Conservation (phyloP, 345 rosid genomes). For the Ceriops tagal region DNA sequence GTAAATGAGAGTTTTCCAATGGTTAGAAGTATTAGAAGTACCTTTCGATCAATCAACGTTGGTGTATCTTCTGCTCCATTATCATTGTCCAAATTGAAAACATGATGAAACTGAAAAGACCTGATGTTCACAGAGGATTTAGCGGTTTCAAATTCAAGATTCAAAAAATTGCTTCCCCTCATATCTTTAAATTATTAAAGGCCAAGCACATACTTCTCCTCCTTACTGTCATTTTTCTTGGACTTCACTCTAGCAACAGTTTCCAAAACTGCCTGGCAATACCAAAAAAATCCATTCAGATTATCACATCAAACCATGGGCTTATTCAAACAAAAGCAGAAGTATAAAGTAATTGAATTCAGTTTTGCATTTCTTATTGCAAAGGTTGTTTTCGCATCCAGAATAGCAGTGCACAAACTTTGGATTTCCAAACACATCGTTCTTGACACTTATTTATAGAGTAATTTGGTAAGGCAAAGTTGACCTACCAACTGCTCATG, state of each 20-base stretch:
- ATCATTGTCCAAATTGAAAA: conserved; percentile 83
- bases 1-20: not conserved
- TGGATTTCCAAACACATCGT: too few relatives aligned
- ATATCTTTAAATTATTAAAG: conserved; percentile 7
- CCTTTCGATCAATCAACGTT: conserved; percentile 87
- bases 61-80: conserved; percentile 86
- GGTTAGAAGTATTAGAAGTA: conserved; percentile 12
- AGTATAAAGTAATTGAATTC: too few relatives aligned
- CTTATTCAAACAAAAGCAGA: not conserved
- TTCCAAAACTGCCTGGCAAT: conserved; percentile 80
- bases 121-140: conserved; percentile 32
- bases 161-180: not conserved
- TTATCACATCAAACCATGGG: conserved; percentile 1
- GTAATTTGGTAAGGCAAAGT: too few relatives aligned
- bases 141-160: not conserved
- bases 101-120: conserved; percentile 76
- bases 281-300: conserved; percentile 7
- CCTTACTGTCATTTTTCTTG: conserved; percentile 86
- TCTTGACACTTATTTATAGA: too few relatives aligned
- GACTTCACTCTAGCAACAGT: conserved; percentile 79
- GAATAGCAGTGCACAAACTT: too few relatives aligned
- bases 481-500: too few relatives aligned
- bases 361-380: too few relatives aligned
- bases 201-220: conserved; percentile 65
- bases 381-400: too few relatives aligned